phyloP scores from a whole-genome alignment of 345 rosid species.

The Brassica nigra region DNA sequence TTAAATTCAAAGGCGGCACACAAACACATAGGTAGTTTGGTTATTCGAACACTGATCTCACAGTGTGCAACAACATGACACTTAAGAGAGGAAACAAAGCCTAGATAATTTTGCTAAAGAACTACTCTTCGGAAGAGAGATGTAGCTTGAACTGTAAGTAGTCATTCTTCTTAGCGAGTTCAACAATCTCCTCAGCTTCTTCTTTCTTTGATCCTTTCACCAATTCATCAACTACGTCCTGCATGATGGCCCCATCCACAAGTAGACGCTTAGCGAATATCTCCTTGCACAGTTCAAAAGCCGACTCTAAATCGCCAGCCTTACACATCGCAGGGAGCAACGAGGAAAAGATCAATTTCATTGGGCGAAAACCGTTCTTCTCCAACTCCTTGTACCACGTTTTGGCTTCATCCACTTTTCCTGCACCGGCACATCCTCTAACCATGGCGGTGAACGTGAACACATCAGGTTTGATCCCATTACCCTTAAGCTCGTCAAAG shows the following conservation, averaged over 20 bases:
- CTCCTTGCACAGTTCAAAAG: neutral
- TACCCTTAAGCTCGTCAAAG: slow-evolving; percentile 48
- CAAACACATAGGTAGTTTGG: slow-evolving; percentile 20
- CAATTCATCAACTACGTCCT: neutral
- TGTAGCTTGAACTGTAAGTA: neutral
- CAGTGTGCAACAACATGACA: slow-evolving; percentile 21
- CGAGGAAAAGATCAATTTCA: neutral
- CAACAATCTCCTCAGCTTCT: neutral
- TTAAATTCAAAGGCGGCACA: neutral
- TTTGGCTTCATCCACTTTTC: slow-evolving; percentile 40
- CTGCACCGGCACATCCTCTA: slow-evolving; percentile 53
- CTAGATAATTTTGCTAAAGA: neutral
- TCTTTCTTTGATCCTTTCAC: neutral
- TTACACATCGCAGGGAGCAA: neutral
- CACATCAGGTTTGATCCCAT: slow-evolving; percentile 47
- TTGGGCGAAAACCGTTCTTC: neutral
- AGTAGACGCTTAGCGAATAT: neutral
- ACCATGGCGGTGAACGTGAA: slow-evolving; percentile 57
- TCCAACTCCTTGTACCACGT: neutral
- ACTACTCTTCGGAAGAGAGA: slow-evolving; percentile 22
- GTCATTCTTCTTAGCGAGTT: neutral
- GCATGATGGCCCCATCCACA: neutral
- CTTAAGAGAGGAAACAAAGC: neutral
- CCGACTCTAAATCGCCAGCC: neutral
- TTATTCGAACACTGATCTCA: slow-evolving; percentile 4